Conservation (phyloP, 202 grass and related monocot genomes). For the Sporobolus alterniflorus region DNA sequence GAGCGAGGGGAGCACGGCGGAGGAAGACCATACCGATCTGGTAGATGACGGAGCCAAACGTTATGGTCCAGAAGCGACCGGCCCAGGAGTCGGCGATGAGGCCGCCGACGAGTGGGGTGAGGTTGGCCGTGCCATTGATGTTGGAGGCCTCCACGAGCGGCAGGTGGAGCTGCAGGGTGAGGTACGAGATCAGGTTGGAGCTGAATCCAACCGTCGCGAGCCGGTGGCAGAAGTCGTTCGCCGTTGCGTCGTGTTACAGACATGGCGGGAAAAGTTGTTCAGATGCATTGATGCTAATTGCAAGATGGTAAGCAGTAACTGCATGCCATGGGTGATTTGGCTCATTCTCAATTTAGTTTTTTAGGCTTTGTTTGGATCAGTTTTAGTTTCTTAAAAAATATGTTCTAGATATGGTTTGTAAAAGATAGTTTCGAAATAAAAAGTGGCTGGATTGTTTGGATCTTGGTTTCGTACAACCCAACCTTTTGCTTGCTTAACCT, state of each 20-base stretch:
- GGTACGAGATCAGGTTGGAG: conserved; percentile 77
- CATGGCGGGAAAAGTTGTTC: conserved; percentile 21
- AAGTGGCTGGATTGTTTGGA: no score
- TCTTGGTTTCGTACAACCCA: no score
- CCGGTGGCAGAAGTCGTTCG: conserved; percentile 66
- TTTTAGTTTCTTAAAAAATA: no score
- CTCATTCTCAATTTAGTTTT: no score
- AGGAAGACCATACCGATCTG: conserved; percentile 77
- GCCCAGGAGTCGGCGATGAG: conserved; percentile 78
- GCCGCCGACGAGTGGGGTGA: conserved; percentile 66
- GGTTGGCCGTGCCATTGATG: conserved; percentile 55
- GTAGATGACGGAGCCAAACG: conserved; percentile 61
- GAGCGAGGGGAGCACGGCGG: conserved; percentile 45
- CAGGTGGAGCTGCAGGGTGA: conserved; percentile 64
- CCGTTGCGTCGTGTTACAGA: not conserved
- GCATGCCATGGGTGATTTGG: no score
- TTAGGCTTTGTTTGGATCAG: no score
- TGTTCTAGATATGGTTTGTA: no score
- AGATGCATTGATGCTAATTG: no score
- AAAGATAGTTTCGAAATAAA: no score
- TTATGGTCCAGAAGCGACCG: conserved; percentile 84
- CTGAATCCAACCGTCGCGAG: conserved; percentile 58
- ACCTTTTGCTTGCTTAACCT: no score
- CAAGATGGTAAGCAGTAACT: no score
- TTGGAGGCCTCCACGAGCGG: conserved; percentile 75